Conservation (phyloP, 176 grass and related monocot genomes). For the Carex kokanica region DNA sequence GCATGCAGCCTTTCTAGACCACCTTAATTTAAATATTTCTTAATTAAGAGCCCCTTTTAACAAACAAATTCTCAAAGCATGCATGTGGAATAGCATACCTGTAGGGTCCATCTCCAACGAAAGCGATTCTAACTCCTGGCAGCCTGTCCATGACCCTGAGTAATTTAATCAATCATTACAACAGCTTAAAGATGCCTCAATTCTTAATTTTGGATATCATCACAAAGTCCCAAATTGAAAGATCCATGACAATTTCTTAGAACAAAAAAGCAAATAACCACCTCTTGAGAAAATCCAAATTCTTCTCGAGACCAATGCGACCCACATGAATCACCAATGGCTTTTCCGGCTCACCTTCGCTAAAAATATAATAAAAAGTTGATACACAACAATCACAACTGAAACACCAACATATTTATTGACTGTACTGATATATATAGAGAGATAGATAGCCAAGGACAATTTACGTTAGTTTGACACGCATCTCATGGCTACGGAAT, state of each 20-base stretch:
- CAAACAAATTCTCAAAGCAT: constrained; percentile 10
- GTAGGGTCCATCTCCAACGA: constrained; percentile 89
- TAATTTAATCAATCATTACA: constrained; percentile 34
- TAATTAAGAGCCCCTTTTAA: not conserved
- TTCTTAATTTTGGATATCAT: constrained; percentile 4
- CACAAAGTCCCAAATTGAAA: not conserved
- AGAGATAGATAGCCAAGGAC: not conserved
- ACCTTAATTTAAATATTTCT: constrained; percentile 20
- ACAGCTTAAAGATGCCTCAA: constrained; percentile 19
- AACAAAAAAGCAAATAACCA: constrained; percentile 28
- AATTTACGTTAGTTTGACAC: constrained; percentile 64
- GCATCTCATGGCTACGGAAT: constrained; percentile 73
- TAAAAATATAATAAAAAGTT: constrained; percentile 33
- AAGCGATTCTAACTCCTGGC: constrained; percentile 83
- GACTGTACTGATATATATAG: not conserved
- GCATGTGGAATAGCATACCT: constrained; percentile 40
- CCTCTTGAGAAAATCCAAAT: constrained; percentile 96
- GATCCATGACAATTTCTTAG: not conserved
- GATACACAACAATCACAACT: constrained; percentile 15
- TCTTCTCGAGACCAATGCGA: constrained; percentile 91
- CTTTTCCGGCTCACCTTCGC: constrained; percentile 90
- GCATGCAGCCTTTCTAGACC: constrained; percentile 4
- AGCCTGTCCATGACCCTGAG: constrained; percentile 87
- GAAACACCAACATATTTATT: not conserved
- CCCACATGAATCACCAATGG: constrained; percentile 92